Base-by-base conservation (phyloP, 1,139 yeast genomes). In the Kodamaea derodonti region DNA sequence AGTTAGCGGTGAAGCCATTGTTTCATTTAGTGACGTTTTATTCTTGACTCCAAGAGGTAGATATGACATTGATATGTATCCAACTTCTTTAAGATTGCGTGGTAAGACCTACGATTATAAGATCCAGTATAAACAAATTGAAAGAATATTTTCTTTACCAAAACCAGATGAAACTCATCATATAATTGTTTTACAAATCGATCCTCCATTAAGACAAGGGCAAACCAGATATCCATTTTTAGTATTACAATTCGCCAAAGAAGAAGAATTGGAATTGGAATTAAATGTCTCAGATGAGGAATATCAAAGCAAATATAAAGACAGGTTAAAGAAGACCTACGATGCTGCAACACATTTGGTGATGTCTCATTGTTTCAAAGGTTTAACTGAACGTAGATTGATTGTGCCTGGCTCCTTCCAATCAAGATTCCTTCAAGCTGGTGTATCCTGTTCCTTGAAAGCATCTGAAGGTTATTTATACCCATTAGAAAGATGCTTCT, bases 61-160 rank as follows among this genome's bases (percentile, higher is more conserved):
- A 61, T 92, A 90, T 60, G 98, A 94, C 58, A 84, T 92, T 49
- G 97, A 90, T 60, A 84, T 92, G 83, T 92, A 86, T 62, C 81
- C 87, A 29, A 77, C 79, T 18, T 85, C 95, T 29, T 77, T 94
- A 62, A 80, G 98, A 58, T 72, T 92, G 39, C 81, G 98, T 54
- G 99, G 99, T 60, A 92, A 92, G 63, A 92, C 98, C 3, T 92
- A 94, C 62, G 98, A 92, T 60, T 94, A 92, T 72, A 94, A 92
- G 64, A 77, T 94, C 40, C 96, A 86, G 57, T 92, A 86, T 62
- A 75, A 81, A 52, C 95, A 87, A 55, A 83, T 92, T 45, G 96
- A 90, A 60, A 74, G 96, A 52, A 79, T 92, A 33, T 92, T 92
- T 50, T 79, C 95, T 14, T 72, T 92, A 45, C 98, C 98, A 24